A percentile compares a stretch with the other conserved stretches of the same genome.
Evolutionary conservation across 2,329 filamentous ascomycete species (phyloP).

Genomic region (Monosporascus sp.): DNA sequence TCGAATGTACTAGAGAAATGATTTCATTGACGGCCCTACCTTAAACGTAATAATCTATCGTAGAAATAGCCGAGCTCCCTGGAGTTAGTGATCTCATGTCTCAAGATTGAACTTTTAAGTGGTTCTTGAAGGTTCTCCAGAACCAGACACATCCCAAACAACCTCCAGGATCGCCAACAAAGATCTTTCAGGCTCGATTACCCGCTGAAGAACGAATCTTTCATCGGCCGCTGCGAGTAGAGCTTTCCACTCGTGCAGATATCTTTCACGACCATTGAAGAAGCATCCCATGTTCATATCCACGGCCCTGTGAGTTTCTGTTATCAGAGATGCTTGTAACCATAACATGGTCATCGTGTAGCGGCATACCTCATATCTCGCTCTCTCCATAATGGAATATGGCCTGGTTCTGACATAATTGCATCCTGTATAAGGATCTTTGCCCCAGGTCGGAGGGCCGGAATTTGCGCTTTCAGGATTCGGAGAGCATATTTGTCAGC

Average conservation of each 20-base stretch:
- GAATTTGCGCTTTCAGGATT: constrained; percentile 19
- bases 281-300: constrained; percentile 12
- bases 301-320: constrained; percentile 12
- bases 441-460: constrained; percentile 14
- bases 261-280: constrained; percentile 13
- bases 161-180: constrained; percentile 10
- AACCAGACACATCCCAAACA: constrained; percentile 9
- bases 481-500: constrained; percentile 15
- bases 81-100: too few relatives aligned
- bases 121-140: too few relatives aligned
- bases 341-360: not conserved
- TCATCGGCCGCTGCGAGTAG: constrained; percentile 15
- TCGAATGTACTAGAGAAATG: too few relatives aligned
- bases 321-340: constrained; percentile 3
- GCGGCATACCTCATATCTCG: constrained; percentile 9
- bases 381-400: constrained; percentile 11
- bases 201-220: constrained; percentile 13
- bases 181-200: constrained; percentile 8
- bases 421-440: constrained; percentile 19
- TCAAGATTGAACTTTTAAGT: too few relatives aligned
- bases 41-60: too few relatives aligned
- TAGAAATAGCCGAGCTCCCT: too few relatives aligned
- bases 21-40: too few relatives aligned
- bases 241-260: constrained; percentile 18
- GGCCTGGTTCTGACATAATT: constrained; percentile 7